These are phyloP conservation scores for Cercospora citrullina DNA, from an alignment of 2,329 filamentous ascomycete species.

Conservation along the genomic window DNA sequence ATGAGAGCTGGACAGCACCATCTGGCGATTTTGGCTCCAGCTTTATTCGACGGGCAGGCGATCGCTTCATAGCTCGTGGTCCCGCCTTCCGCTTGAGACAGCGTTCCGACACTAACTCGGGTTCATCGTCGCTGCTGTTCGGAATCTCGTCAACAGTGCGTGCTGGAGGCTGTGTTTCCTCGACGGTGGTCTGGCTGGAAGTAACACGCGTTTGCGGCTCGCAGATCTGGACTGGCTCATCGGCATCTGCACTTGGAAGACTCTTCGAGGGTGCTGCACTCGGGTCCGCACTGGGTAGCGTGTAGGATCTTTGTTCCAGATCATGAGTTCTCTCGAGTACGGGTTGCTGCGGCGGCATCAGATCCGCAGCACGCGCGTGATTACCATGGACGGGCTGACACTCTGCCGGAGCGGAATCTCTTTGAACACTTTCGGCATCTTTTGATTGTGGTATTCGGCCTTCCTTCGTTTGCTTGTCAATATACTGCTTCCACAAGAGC, in stretches of 20 bases:
- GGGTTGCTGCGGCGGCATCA: neutral
- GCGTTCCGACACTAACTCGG: conserved; percentile 45
- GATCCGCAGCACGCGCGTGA: neutral
- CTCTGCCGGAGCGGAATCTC: neutral
- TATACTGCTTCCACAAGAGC: conserved; percentile 35
- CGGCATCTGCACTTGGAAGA: neutral
- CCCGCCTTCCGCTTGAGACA: conserved; percentile 47
- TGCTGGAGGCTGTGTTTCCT: conserved; percentile 21
- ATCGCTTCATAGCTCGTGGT: conserved; percentile 23
- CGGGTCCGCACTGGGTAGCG: neutral
- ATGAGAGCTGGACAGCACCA: conserved; percentile 41
- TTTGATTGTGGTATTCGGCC: neutral
- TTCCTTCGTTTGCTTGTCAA: conserved; percentile 11
- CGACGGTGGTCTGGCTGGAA: conserved; percentile 49
- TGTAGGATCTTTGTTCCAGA: neutral
- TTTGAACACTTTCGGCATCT: neutral
- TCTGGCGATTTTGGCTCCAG: conserved; percentile 31
- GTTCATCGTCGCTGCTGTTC: conserved; percentile 41
- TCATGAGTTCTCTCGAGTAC: neutral
- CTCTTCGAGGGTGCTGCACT: neutral
- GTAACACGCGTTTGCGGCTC: conserved; percentile 17
- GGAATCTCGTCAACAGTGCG: conserved; percentile 10
- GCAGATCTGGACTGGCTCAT: neutral
- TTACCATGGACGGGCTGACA: neutral
- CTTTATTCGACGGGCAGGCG: conserved; percentile 32